Percentiles rank a stretch among this genome's conserved stretches.
These are phyloP conservation scores for Pharnaceum exiguum DNA, from an alignment of 148 eudicot genomes.

Conservation along the genomic window DNA sequence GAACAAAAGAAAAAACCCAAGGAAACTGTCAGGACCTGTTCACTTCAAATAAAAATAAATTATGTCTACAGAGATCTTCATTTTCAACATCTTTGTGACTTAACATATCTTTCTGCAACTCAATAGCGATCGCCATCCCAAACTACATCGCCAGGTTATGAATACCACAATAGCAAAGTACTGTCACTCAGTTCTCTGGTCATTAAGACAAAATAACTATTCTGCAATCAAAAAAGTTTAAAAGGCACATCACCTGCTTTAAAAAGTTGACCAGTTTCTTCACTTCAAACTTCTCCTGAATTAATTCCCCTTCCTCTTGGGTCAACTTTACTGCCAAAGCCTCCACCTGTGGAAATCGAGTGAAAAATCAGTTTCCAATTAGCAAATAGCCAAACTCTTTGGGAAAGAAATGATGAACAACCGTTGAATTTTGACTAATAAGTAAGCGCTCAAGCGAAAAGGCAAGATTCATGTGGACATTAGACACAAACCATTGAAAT, in stretches of 20 bases:
- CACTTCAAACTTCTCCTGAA: conserved; percentile 97
- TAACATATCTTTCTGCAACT: too few species aligned
- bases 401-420: background rate
- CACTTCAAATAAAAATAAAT: conserved; percentile 1
- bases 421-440: background rate
- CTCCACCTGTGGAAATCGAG: conserved; percentile 61
- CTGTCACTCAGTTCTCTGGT: too few species aligned
- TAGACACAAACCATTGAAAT: conserved; percentile 72
- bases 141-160: too few species aligned
- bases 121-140: too few species aligned
- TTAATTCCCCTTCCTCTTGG: conserved; percentile 89
- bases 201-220: background rate
- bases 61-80: too few species aligned
- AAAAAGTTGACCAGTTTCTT: conserved; percentile 81
- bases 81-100: too few species aligned
- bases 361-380: background rate
- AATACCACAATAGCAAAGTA: too few species aligned
- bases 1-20: conserved; percentile 17
- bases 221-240: background rate
- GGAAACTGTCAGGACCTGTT: background rate
- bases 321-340: conserved; percentile 95
- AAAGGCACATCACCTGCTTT: conserved; percentile 64
- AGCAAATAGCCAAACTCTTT: background rate
- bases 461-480: too few species aligned
- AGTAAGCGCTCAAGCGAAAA: background rate